Evolutionary conservation across 1,284 basidiomycete genomes (phyloP), one percentile per base, ranked within the genome.

Genomic region (Cystobasidium slooffiae): DNA sequence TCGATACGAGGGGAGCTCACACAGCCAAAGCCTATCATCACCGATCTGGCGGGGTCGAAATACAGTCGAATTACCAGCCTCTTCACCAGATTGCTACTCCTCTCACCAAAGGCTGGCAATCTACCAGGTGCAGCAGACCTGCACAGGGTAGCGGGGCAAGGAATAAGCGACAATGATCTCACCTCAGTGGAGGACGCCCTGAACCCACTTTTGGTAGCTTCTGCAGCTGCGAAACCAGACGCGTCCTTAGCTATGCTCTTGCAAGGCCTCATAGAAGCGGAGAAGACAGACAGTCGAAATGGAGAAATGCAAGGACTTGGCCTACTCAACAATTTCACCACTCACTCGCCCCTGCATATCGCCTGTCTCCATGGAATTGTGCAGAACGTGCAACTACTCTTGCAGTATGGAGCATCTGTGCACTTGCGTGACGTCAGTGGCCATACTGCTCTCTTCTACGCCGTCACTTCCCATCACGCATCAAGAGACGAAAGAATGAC

Each of bases 1-100:
- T 90, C 93, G 6, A 85, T 97, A 12, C 90, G 94, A 6, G 94
- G 94, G 39, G 94, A 97, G 82, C 87, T 97, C 39, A 93, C 91
- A 0, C 84, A 78, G 3, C 77, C 75, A 20, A 72, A 76, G 1
- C 75, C 77, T 1, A 65, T 76, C 16, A 77, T 75, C 51, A 73
- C 77, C 31, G 76, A 76, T 1, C 75, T 79, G 6, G 43, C 59
- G 44, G 73, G 75, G 44, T 64, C 65, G n/a, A 68, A 43, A 46
- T 63, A 75, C 24, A 76, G 67, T 9, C 76, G 75, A 14, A 75
- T 79, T 4, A 63, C 64, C 0, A 55, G 69, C 20, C 72, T 79
- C 8, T 78, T 79, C 55, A 46, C 76, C 81, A 53, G 81, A 82
- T 8, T 84, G 81, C 41, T 83, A 83, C 88, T 89, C 75, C 88